Evolutionary conservation across 805 yeast genomes (phyloP).

Genomic region (Sugiyamaella marilandica): DNA sequence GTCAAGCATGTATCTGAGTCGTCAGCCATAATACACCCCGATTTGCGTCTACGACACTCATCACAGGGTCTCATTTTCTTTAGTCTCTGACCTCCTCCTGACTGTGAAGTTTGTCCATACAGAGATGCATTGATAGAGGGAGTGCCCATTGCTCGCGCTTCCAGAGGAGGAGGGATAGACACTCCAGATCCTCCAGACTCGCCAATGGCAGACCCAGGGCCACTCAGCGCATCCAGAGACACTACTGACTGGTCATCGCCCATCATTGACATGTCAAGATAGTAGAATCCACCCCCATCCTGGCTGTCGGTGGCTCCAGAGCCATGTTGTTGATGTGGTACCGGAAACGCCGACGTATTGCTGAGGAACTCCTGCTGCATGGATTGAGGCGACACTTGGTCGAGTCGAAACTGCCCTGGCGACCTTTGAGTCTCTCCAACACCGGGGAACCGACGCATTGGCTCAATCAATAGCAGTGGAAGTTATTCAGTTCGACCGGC

Average conservation of each 20-base stretch:
- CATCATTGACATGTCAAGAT: not conserved
- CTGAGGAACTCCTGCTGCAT: conserved; percentile 6
- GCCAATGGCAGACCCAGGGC: conserved; percentile 1
- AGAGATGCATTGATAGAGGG: not conserved
- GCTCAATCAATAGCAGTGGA: no score
- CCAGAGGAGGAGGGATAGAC: not conserved
- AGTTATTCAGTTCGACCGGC: no score
- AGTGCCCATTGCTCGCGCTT: not conserved
- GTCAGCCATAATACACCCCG: conserved; percentile 67
- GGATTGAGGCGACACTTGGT: not conserved
- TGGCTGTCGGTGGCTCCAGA: not conserved
- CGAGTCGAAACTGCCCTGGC: not conserved
- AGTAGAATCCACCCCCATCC: not conserved
- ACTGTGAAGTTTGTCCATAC: not conserved
- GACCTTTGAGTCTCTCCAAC: no score
- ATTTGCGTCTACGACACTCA: conserved; percentile 75
- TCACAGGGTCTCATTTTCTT: conserved; percentile 59
- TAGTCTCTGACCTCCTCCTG: not conserved
- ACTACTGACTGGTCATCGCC: not conserved
- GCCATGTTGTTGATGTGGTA: not conserved
- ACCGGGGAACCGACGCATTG: no score
- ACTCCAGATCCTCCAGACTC: not conserved
- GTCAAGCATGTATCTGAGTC: conserved; percentile 54
- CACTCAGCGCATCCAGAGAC: conserved; percentile 1
- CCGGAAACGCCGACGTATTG: conserved; percentile 3